These are phyloP conservation scores for Striga asiatica DNA, from an alignment of 257 asterid species.

Conservation along the genomic window DNA sequence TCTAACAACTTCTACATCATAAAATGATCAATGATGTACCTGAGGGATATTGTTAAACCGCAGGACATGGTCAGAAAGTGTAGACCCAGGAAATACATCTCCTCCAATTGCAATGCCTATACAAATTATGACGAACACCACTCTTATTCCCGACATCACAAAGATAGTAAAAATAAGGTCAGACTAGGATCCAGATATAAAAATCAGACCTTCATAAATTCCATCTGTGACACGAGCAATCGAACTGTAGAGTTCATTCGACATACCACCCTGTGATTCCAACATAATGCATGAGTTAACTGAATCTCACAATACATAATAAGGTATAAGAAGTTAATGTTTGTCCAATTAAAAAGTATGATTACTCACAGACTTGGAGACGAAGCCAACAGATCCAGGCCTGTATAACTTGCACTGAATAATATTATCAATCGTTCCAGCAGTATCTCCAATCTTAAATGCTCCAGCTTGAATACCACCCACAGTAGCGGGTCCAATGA, in stretches of 20 bases:
- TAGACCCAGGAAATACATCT: slow-evolving; percentile 98
- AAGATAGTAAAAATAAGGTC: slow-evolving; percentile 6
- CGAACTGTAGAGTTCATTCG: slow-evolving; percentile 85
- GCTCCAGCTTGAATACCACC: slow-evolving; percentile 99
- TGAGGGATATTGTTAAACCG: slow-evolving; percentile 97
- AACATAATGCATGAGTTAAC: slow-evolving; percentile 13
- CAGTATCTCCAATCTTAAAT: slow-evolving; percentile 96
- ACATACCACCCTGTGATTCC: slow-evolving; percentile 90
- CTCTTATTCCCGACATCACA: slow-evolving; percentile 4
- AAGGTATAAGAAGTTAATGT: not conserved
- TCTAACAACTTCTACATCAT: too few relatives aligned
- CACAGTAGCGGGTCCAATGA: slow-evolving; percentile 96
- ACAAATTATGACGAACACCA: slow-evolving; percentile 10
- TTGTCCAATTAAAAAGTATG: not conserved
- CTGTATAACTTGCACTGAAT: slow-evolving; percentile 90
- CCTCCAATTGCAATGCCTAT: slow-evolving; percentile 99
- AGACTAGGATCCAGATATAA: not conserved
- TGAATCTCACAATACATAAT: not conserved
- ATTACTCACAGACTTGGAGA: slow-evolving; percentile 86
- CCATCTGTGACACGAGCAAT: slow-evolving; percentile 98
- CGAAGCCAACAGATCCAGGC: slow-evolving; percentile 98
- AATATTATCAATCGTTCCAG: slow-evolving; percentile 95
- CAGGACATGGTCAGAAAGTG: slow-evolving; percentile 96
- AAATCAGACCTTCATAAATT: slow-evolving; percentile 76
- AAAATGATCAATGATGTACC: slow-evolving; percentile 30